Percentiles rank a stretch among this genome's conserved stretches.
phyloP scores from a whole-genome alignment of 2,329 filamentous ascomycete species.

The Leptographium galeiforme region DNA sequence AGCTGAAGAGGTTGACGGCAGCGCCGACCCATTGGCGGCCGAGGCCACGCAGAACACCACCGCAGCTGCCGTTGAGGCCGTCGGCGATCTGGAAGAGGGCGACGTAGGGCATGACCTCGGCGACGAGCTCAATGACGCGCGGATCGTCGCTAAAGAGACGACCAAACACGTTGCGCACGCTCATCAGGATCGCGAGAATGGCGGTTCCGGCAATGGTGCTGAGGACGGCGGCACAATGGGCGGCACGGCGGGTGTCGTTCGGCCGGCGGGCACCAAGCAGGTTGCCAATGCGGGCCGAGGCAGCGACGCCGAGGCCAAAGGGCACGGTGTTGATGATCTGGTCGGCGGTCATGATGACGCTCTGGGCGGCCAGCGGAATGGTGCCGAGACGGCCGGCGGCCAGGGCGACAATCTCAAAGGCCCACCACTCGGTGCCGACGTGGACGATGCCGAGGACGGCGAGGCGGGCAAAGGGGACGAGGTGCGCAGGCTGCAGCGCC shows the following conservation, averaged over 20 bases:
- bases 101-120: constrained; percentile 70
- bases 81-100: constrained; percentile 86
- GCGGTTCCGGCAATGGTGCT: constrained; percentile 54
- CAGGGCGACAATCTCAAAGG: constrained; percentile 79
- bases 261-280: constrained; percentile 57
- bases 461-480: constrained; percentile 58
- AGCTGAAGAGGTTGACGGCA: constrained; percentile 66
- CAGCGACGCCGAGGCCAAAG: constrained; percentile 74
- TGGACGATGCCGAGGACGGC: constrained; percentile 67
- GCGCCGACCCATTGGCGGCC: constrained; percentile 77
- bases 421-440: constrained; percentile 89
- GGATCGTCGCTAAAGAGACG: constrained; percentile 70
- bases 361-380: constrained; percentile 67
- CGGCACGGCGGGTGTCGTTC: constrained; percentile 53
- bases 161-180: constrained; percentile 58
- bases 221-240: constrained; percentile 62
- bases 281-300: constrained; percentile 66
- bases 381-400: constrained; percentile 71
- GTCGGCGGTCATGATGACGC: constrained; percentile 81
- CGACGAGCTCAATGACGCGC: constrained; percentile 57
- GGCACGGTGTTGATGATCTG: constrained; percentile 77
- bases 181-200: constrained; percentile 57
- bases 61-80: constrained; percentile 73
- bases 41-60: constrained; percentile 70
- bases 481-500: constrained; percentile 43